Evolutionary conservation across 192 early-diverging fungal genomes (phyloP).

Genomic region (Coemansia sp.): DNA sequence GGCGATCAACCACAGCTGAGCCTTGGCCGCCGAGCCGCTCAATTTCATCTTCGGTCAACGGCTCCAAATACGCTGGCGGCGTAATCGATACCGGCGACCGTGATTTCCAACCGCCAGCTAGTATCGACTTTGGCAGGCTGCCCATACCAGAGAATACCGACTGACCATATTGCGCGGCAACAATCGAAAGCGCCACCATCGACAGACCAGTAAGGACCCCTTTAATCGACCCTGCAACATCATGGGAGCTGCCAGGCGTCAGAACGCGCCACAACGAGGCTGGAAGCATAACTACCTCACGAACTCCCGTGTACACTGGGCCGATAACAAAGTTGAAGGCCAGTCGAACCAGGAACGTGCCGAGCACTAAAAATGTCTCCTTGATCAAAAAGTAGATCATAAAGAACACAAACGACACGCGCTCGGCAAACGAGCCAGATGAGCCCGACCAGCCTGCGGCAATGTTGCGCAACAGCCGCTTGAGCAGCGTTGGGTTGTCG

Average conservation of each 20-base stretch:
- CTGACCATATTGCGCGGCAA: slow-evolving; percentile 35
- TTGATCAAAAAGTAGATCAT: slow-evolving; percentile 53
- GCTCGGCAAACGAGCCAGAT: slow-evolving; percentile 33
- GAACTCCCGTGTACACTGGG: slow-evolving; percentile 26
- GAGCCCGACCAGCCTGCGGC: slow-evolving; percentile 42
- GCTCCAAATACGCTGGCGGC: slow-evolving; percentile 14
- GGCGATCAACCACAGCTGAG: slow-evolving; percentile 34
- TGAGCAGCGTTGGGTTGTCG: slow-evolving; percentile 47
- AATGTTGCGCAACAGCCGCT: slow-evolving; percentile 46
- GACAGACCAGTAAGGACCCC: slow-evolving; percentile 32
- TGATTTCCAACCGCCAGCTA: slow-evolving; percentile 4
- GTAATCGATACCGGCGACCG: slow-evolving; percentile 5
- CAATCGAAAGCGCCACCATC: slow-evolving; percentile 32
- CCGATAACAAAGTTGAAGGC: slow-evolving; percentile 25
- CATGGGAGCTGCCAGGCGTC: slow-evolving; percentile 24
- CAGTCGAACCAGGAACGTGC: slow-evolving; percentile 20
- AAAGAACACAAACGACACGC: slow-evolving; percentile 46
- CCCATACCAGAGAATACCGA: slow-evolving; percentile 18
- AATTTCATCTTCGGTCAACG: slow-evolving; percentile 36
- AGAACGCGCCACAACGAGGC: slow-evolving; percentile 27
- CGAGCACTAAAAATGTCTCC: slow-evolving; percentile 28
- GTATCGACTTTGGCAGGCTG: slow-evolving; percentile 4
- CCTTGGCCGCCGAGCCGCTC: slow-evolving; percentile 37
- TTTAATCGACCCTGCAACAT: slow-evolving; percentile 19
- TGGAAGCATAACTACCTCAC: slow-evolving; percentile 34